phyloP scores from a whole-genome alignment of 495 filamentous ascomycete genomes.

The Trypethelium eluteriae region DNA sequence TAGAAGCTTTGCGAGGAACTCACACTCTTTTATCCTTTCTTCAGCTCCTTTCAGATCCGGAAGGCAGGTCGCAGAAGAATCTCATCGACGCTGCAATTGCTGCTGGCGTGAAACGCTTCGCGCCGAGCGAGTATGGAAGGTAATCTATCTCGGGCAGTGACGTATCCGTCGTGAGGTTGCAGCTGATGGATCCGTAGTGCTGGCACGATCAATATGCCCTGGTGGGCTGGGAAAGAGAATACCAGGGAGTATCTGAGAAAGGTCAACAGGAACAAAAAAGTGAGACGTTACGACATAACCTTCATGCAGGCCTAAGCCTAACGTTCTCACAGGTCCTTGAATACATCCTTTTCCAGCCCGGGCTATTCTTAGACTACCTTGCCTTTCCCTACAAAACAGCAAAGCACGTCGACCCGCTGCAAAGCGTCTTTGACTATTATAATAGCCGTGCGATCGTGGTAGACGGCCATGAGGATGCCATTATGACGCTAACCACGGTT shows the following conservation, averaged over 20 bases:
- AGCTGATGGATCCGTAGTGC: slow-evolving; percentile 20
- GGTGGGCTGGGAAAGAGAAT: slow-evolving; percentile 44
- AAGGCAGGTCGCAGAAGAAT: slow-evolving; percentile 20
- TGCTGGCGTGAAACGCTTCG: slow-evolving; percentile 28
- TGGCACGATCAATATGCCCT: slow-evolving; percentile 30
- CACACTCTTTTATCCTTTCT: slow-evolving; percentile 53
- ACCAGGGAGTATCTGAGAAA: slow-evolving; percentile 45
- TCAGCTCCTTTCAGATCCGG: slow-evolving; percentile 18
- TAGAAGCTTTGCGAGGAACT: slow-evolving; percentile 39
- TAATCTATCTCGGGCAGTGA: neutral
- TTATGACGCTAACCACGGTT: slow-evolving; percentile 43
- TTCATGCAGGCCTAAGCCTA: too few species aligned
- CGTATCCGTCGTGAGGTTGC: neutral
- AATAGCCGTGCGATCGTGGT: slow-evolving; percentile 44
- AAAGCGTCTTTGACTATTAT: slow-evolving; percentile 42
- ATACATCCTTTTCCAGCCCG: slow-evolving; percentile 52
- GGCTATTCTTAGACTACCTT: slow-evolving; percentile 49
- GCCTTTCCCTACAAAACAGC: slow-evolving; percentile 44
- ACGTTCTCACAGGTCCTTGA: slow-evolving; percentile 43
- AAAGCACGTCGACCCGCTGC: slow-evolving; percentile 41
- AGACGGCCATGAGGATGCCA: slow-evolving; percentile 40
- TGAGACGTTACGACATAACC: slow-evolving; percentile 18
- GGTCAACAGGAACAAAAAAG: slow-evolving; percentile 46
- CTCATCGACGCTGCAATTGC: slow-evolving; percentile 22
- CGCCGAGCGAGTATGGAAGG: slow-evolving; percentile 29